Percentiles rank a stretch among this genome's conserved stretches.
Evolutionary conservation across 1,284 basidiomycete species (phyloP).

Genomic region (Blastosporella zonata): DNA sequence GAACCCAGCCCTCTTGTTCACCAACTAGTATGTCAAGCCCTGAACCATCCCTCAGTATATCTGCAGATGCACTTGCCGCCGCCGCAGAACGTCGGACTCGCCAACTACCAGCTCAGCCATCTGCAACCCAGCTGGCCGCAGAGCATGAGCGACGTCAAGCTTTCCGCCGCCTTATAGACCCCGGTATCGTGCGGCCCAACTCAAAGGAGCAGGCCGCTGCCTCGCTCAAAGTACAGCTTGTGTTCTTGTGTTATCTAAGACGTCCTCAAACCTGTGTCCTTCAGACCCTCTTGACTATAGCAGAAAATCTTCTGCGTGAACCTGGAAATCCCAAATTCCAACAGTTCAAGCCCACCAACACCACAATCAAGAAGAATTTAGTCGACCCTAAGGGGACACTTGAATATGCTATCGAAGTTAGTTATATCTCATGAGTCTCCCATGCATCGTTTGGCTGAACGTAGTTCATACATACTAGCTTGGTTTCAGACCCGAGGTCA

Average conservation of each 20-base stretch:
- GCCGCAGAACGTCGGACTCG: constrained; percentile 43
- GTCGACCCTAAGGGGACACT: constrained; percentile 63
- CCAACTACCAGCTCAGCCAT: constrained; percentile 25
- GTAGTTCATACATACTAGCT: constrained; percentile 40
- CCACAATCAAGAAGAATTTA: constrained; percentile 58
- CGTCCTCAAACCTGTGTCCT: constrained; percentile 15
- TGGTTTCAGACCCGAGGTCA: constrained; percentile 65
- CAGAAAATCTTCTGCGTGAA: constrained; percentile 68
- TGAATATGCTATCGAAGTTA: constrained; percentile 73
- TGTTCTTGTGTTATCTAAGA: constrained; percentile 14
- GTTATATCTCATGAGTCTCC: constrained; percentile 19
- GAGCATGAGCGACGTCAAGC: constrained; percentile 64
- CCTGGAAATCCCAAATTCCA: constrained; percentile 69
- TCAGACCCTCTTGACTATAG: constrained; percentile 66
- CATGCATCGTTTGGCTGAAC: constrained; percentile 5
- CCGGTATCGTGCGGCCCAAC: constrained; percentile 73
- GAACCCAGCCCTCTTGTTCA: no score
- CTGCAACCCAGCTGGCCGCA: constrained; percentile 43
- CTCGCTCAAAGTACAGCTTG: constrained; percentile 55
- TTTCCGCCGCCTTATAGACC: constrained; percentile 70
- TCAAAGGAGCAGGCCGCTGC: constrained; percentile 54
- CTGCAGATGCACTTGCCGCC: constrained; percentile 37
- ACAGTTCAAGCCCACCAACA: constrained; percentile 73
- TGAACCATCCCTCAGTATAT: constrained; percentile 19
- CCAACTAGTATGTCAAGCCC: constrained; percentile 9